Base-by-base conservation (phyloP, 352 stramenopile genomes). In the Thraustochytrium striatum region DNA sequence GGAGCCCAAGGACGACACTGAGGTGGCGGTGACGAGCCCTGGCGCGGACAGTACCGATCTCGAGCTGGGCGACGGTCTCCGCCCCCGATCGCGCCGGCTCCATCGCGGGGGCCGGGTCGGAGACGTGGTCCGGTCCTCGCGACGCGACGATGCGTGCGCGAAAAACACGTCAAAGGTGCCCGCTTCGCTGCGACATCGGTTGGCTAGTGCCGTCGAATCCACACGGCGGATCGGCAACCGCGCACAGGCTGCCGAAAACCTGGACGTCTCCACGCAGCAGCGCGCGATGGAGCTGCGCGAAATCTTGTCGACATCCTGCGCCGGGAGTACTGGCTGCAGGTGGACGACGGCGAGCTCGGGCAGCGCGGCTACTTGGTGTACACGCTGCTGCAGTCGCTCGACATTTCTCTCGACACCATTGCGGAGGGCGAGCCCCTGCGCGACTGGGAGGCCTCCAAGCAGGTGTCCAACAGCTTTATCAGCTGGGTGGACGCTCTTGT, bases 251-350 rank as follows among this genome's bases (percentile, higher is more conserved):
- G 5, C 39, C 5, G 43, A 58, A 50, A 21, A 61, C 19, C 44
- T n/a, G 11, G 44, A 61, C 0, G 13, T 75, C n/a, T 21, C 16
- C 47, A 55, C 25, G 47, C 19, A 75, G 38, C 65, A 75, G 25
- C 65, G 65, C 50, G 65, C 65, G 16, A 75, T 33, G 38, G 65
- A 75, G 50, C 65, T 75, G 1, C 65, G 65, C n/a, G 65, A 75
- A n/a, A n/a, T 75, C 0, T 75, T 75, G 44, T 75, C 3, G 50
- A 58, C 44, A 28, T 61, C 39, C 65, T 53, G 65, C 32, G 43
- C 28, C 50, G 65, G 19, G 41, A 3, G 3, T 75, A 62, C 65
- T 62, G 44, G 43, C 65, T 41, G 38, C 19, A 43, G 52, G 65
- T 75, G 13, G 52, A 61, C 3, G 33, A 62, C n/a, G 35, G 65